These are phyloP conservation scores for Suillus placidus DNA, from an alignment of 768 basidiomycete species.

Conservation along the genomic window DNA sequence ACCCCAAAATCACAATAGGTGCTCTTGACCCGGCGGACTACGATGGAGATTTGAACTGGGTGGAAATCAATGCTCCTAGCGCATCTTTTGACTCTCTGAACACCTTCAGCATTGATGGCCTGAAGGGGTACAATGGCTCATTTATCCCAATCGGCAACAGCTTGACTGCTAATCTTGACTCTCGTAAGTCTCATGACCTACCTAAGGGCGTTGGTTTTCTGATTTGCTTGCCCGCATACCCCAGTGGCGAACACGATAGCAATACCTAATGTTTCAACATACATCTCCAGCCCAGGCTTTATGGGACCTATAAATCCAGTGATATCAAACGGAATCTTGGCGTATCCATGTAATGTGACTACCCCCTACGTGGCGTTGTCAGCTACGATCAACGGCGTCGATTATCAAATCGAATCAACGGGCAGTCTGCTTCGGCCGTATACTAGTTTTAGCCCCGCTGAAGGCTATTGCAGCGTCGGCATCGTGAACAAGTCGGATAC, in stretches of 20 bases:
- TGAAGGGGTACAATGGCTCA: conserved; percentile 33
- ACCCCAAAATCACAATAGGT: conserved; percentile 35
- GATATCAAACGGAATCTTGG: background rate
- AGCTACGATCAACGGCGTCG: conserved; percentile 34
- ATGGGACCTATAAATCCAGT: conserved; percentile 25
- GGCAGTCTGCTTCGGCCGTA: conserved; percentile 25
- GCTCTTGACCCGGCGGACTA: conserved; percentile 35
- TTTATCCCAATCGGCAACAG: conserved; percentile 23
- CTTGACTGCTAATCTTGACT: conserved; percentile 28
- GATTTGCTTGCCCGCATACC: background rate
- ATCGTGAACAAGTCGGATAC: conserved; percentile 19
- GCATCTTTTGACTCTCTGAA: conserved; percentile 22
- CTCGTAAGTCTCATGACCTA: conserved; percentile 20
- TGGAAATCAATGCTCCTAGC: conserved; percentile 25
- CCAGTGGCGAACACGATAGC: conserved; percentile 20
- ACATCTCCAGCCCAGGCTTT: conserved; percentile 21
- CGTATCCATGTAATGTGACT: conserved; percentile 23
- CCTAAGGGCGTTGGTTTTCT: background rate
- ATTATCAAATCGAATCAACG: conserved; percentile 32
- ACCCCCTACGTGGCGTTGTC: conserved; percentile 29
- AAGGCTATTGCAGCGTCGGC: conserved; percentile 26
- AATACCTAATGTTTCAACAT: conserved; percentile 22
- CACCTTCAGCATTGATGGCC: conserved; percentile 27
- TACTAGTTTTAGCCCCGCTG: accelerated
- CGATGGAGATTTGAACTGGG: conserved; percentile 35